Conservation (phyloP, 441 rosid species). For the Populus tomentosa region DNA sequence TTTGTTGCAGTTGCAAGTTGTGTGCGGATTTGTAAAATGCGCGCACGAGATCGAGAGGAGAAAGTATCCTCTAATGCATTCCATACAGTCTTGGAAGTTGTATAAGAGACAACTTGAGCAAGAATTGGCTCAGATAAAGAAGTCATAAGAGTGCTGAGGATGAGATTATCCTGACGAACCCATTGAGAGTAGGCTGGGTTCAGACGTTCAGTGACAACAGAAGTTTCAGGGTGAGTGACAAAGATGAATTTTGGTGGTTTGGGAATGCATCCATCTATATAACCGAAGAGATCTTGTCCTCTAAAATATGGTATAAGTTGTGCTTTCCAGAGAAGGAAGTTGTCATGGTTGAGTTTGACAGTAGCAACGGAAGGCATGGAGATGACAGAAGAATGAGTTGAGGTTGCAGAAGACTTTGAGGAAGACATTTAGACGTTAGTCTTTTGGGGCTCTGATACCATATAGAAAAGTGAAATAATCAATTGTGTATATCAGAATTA, state of each 20-base stretch:
- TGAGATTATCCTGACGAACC: no score
- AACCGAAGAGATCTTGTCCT: neutral
- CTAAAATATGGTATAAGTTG: no score
- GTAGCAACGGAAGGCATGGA: neutral
- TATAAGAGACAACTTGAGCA: no score
- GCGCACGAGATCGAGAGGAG: neutral
- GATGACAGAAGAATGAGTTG: neutral
- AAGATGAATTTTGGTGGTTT: no score
- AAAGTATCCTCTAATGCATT: neutral
- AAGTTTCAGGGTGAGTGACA: no score
- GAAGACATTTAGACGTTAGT: neutral
- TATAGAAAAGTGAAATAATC: fast-evolving
- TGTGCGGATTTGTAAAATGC: fast-evolving
- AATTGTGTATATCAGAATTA: no score
- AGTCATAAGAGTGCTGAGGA: no score
- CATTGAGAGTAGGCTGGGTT: neutral
- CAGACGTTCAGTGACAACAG: neutral
- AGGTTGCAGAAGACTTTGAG: neutral
- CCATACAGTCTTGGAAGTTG: neutral
- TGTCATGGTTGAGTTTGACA: neutral
- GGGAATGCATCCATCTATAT: no score
- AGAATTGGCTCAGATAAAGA: no score
- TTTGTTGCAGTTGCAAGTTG: neutral
- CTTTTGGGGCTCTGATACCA: neutral
- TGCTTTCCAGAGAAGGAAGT: neutral